Conservation (phyloP, 306 rosid genomes). For the Ammopiptanthus mongolicus region DNA sequence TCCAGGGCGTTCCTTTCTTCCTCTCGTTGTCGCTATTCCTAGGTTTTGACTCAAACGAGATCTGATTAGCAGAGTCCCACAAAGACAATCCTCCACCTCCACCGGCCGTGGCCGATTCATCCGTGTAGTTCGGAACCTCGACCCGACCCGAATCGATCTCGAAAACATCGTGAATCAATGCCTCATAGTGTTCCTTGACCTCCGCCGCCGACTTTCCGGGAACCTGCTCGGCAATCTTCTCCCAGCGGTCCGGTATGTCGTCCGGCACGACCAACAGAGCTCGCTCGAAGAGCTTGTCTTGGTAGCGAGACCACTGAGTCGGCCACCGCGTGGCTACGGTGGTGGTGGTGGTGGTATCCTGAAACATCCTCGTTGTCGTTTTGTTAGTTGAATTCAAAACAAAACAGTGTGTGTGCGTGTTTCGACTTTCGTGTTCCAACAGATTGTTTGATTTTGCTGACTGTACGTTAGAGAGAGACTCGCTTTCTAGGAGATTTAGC, state of each 20-base stretch:
- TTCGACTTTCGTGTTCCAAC: conserved; percentile 5
- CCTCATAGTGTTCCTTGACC: conserved; percentile 57
- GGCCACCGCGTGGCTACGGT: conserved; percentile 22
- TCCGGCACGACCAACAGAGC: conserved; percentile 61
- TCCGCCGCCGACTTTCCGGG: conserved; percentile 57
- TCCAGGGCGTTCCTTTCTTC: conserved; percentile 92
- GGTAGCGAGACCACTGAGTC: conserved; percentile 55
- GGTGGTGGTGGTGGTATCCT: conserved; percentile 7
- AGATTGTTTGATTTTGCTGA: not conserved
- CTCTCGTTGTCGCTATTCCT: conserved; percentile 52
- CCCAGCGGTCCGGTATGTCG: conserved; percentile 62
- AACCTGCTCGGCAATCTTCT: conserved; percentile 48
- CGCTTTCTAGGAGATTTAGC: conserved; percentile 55
- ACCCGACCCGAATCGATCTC: conserved; percentile 82
- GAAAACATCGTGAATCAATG: conserved; percentile 56
- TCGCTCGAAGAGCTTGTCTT: conserved; percentile 76
- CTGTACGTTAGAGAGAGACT: conserved; percentile 6
- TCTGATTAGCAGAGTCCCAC: conserved; percentile 65
- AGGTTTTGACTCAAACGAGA: conserved; percentile 52
- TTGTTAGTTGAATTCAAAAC: conserved; percentile 14
- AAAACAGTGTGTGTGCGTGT: not conserved
- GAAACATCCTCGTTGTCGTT: conserved; percentile 41
- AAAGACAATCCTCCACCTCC: not conserved
- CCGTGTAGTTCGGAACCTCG: conserved; percentile 59
- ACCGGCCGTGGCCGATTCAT: conserved; percentile 29